Evolutionary conservation across 2,329 filamentous ascomycete species (phyloP).

Genomic region (Albifimbria verrucaria): DNA sequence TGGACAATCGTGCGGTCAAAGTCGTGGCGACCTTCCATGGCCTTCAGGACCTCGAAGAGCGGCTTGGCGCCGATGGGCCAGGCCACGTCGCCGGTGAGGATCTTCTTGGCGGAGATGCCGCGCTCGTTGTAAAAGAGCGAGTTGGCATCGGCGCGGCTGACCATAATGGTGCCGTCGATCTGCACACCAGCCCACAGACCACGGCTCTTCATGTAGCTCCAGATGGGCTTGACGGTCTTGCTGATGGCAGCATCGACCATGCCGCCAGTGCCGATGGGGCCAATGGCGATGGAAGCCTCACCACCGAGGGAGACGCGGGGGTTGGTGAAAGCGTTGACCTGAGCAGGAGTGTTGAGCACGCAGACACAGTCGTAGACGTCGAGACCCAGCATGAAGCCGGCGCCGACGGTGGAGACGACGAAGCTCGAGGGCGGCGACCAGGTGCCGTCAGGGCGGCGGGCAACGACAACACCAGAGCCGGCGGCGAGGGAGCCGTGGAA

Average conservation of each 20-base stretch:
- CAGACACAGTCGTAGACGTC: conserved; percentile 77
- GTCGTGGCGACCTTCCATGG: conserved; percentile 29
- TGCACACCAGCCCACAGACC: conserved; percentile 78
- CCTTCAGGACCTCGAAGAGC: conserved; percentile 35
- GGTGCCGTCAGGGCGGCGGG: conserved; percentile 51
- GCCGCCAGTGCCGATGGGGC: conserved; percentile 57
- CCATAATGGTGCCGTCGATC: conserved; percentile 75
- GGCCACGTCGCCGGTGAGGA: conserved; percentile 33
- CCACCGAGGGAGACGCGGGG: conserved; percentile 66
- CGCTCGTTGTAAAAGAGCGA: conserved; percentile 69
- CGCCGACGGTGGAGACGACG: conserved; percentile 65
- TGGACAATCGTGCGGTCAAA: conserved; percentile 23
- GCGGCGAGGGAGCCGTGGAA: conserved; percentile 54
- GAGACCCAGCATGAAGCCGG: conserved; percentile 69
- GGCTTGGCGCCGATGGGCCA: conserved; percentile 36
- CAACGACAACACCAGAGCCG: conserved; percentile 57
- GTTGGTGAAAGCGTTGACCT: conserved; percentile 65
- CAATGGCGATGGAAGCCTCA: conserved; percentile 65
- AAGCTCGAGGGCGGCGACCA: conserved; percentile 76
- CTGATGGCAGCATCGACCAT: conserved; percentile 41
- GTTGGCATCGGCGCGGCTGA: conserved; percentile 75
- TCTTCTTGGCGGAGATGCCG: conserved; percentile 32
- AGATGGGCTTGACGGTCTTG: conserved; percentile 56
- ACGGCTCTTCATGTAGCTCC: conserved; percentile 78
- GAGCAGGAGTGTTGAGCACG: conserved; percentile 67